Evolutionary conservation across 306 rosid genomes (phyloP), one percentile per base, ranked within the genome.

Genomic region (Malus sylvestris): DNA sequence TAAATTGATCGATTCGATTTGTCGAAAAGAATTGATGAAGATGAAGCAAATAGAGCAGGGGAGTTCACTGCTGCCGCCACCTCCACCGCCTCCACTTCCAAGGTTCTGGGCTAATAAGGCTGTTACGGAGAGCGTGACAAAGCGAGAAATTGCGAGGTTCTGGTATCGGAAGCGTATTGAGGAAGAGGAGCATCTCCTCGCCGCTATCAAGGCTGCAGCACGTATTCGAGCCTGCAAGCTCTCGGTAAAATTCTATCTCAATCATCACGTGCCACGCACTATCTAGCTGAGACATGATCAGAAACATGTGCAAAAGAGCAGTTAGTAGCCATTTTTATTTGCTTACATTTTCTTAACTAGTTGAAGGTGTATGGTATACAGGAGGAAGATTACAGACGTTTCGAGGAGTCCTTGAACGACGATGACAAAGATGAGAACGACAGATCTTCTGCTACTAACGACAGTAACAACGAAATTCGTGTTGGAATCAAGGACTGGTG

Each of bases 401-500:
- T 90, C 30, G 87, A 83, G 69, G 84, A 83, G 78, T 88, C 89
- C 68, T 72, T 90, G 84, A 71, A 32, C 51, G 83, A 80, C 40
- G 80, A 78, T 16, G 87, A 69, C 8, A 82, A 76, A 15, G 70
- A 67, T 33, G 61, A 7, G n/a, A 57, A 78, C 71, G 76, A 81
- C 55, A 76, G 11, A 29, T 35, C 40, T 32, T 46, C 29, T n/a
- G 76, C 66, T 51, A 3, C 65, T 19, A 79, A 40, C 77, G 67
- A 62, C 65, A 18, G 81, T 75, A 46, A 59, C 15, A 60, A 68
- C 22, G 94, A 85, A 76, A 68, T 89, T 80, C 90, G 88, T 4
- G 85, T 90, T 7, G 97, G 97, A 72, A 87, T 93, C 38, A 93
- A 90, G 87, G 96, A 93, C 76, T 93, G 97, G 97, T 92, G 57